phyloP scores from a whole-genome alignment of 2,329 filamentous ascomycete genomes.

The Aspergillus sojae region DNA sequence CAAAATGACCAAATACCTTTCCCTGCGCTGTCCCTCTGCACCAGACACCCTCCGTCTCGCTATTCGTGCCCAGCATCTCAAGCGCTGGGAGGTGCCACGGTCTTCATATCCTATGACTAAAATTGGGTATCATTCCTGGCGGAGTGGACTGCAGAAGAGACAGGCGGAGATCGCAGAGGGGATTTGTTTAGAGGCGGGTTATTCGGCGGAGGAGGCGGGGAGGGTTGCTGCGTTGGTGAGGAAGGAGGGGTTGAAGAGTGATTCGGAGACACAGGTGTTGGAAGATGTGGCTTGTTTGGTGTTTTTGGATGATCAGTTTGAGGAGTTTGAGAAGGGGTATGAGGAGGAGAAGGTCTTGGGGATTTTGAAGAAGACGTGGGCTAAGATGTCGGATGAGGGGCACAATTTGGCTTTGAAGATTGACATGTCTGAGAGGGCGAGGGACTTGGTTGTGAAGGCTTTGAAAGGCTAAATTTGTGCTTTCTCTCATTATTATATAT shows the following conservation, averaged over 20 bases:
- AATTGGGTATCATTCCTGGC: conserved; percentile 78
- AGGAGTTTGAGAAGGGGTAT: conserved; percentile 70
- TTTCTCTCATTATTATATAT: conserved; percentile 6
- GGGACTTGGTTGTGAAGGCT: conserved; percentile 65
- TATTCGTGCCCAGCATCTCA: conserved; percentile 81
- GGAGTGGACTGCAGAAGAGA: conserved; percentile 71
- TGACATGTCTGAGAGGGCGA: conserved; percentile 64
- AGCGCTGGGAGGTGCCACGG: conserved; percentile 81
- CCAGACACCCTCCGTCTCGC: conserved; percentile 72
- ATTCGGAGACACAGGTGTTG: conserved; percentile 65
- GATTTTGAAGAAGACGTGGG: conserved; percentile 75
- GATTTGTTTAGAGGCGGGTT: conserved; percentile 58
- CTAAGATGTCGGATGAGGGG: conserved; percentile 69
- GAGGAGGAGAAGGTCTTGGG: conserved; percentile 73
- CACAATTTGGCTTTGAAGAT: conserved; percentile 67
- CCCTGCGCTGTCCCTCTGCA: conserved; percentile 61
- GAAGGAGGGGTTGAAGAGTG: conserved; percentile 70
- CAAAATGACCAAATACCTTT: conserved; percentile 76
- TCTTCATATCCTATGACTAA: conserved; percentile 73
- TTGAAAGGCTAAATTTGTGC: conserved; percentile 43
- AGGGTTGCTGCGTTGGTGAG: conserved; percentile 72
- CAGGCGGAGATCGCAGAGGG: conserved; percentile 64
- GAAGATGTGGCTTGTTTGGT: conserved; percentile 88
- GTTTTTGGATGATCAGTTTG: conserved; percentile 85
- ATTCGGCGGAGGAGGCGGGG: conserved; percentile 56